Conservation (phyloP, 2,329 filamentous ascomycete species). For the Bipolaris sorokiniana region DNA sequence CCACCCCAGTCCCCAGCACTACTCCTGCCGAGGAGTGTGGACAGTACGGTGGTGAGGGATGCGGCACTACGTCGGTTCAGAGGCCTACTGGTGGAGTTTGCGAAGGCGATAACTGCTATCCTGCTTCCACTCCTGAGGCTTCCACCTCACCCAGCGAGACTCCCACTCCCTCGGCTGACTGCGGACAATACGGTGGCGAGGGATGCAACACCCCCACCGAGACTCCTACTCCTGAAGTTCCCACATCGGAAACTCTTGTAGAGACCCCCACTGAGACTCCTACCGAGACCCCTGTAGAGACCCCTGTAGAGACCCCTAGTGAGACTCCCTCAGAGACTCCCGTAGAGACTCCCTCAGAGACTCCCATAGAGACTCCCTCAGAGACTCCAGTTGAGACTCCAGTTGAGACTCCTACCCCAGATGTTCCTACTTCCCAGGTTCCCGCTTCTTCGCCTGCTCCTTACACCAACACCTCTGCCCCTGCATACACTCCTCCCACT, state of each 20-base stretch:
- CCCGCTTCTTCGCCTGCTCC: slow-evolving; percentile 16
- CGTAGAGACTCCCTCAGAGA: no score
- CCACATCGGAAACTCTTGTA: no score
- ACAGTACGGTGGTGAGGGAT: slow-evolving; percentile 6
- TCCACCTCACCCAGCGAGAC: not conserved
- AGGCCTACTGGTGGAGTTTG: not conserved
- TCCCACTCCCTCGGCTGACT: not conserved
- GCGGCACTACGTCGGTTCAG: not conserved
- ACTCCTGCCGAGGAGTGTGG: slow-evolving; percentile 8
- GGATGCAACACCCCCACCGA: slow-evolving; percentile 5
- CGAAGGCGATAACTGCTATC: not conserved
- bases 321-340: no score
- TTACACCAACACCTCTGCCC: slow-evolving; percentile 26
- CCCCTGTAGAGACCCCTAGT: no score
- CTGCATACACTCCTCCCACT: slow-evolving; percentile 18
- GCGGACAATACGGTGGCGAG: no score
- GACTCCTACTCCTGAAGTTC: not conserved
- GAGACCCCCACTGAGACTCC: no score
- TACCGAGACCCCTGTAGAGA: no score
- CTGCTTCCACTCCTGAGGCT: not conserved
- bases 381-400: no score
- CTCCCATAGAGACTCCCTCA: no score
- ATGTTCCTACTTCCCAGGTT: not conserved
- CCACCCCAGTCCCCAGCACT: slow-evolving; percentile 15
- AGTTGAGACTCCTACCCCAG: no score